A percentile compares a stretch with the other conserved stretches of the same genome.
phyloP scores from a whole-genome alignment of 257 asterid species.

The Fraxinus excelsior region DNA sequence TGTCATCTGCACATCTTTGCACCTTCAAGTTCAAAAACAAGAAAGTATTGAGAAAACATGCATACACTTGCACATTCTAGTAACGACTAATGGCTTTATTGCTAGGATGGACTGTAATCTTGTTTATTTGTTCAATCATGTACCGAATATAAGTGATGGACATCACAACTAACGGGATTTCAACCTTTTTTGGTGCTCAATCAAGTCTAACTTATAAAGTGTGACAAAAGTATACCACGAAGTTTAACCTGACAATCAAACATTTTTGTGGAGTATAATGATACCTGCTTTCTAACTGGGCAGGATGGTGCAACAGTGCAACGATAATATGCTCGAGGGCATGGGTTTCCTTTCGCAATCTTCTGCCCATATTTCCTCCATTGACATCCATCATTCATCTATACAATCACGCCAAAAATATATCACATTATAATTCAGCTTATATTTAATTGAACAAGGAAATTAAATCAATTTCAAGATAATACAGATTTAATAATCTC shows the following conservation, averaged over 20 bases:
- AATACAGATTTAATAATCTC: constrained; percentile 1
- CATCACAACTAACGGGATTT: no score
- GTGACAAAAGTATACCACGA: not conserved
- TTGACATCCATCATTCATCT: constrained; percentile 98
- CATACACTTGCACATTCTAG: not conserved
- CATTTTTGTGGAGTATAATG: not conserved
- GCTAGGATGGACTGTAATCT: no score
- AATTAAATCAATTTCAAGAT: not conserved
- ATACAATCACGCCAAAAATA: not conserved
- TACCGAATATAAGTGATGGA: no score
- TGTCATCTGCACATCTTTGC: constrained; percentile 84
- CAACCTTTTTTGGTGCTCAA: no score
- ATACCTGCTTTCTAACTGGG: constrained; percentile 88
- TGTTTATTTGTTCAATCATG: not conserved
- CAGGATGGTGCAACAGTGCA: constrained; percentile 89
- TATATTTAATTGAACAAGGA: not conserved
- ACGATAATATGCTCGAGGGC: constrained; percentile 98
- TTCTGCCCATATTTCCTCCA: constrained; percentile 99
- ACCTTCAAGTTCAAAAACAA: constrained; percentile 39
- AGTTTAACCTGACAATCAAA: not conserved
- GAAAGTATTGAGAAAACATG: not conserved
- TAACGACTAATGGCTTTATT: not conserved
- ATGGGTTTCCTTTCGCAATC: constrained; percentile 90
- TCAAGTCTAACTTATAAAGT: not conserved
- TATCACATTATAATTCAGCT: no score